Conservation (phyloP, 2,329 filamentous ascomycete species). For the Cordyceps cicadae region DNA sequence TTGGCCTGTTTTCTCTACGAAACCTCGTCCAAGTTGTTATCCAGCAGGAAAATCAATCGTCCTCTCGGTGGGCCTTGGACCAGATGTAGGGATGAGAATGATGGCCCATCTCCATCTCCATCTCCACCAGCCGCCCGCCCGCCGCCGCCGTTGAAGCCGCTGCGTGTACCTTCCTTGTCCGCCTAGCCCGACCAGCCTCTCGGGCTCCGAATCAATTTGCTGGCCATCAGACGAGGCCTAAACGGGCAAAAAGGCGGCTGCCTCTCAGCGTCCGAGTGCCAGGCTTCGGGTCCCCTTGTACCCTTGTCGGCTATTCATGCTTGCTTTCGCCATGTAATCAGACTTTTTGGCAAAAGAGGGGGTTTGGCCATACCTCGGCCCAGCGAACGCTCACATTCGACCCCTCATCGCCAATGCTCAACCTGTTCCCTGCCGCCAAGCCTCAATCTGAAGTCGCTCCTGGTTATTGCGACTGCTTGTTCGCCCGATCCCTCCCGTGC, state of each 20-base stretch:
- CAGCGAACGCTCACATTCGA: conserved; percentile 2
- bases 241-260: conserved; percentile 7
- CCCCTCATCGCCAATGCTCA: conserved; percentile 5
- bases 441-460: conserved; percentile 9
- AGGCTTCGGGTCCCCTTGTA: not conserved
- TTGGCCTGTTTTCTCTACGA: not conserved
- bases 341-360: not conserved
- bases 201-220: not conserved
- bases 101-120: not conserved
- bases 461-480: conserved; percentile 1
- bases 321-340: conserved; percentile 6
- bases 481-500: not conserved
- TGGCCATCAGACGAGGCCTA: conserved; percentile 8
- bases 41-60: not conserved
- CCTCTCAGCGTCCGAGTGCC: not conserved
- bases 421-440: conserved; percentile 1
- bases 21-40: not conserved
- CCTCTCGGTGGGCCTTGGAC: not conserved
- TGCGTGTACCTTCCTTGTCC: not conserved
- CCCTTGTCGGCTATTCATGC: conserved; percentile 1
- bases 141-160: not conserved
- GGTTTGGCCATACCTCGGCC: conserved; percentile 8
- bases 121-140: not conserved
- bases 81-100: not conserved
- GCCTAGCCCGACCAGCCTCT: not conserved